Conservation (phyloP, 116 monocot genomes). For the Trichopus zeylanicus region DNA sequence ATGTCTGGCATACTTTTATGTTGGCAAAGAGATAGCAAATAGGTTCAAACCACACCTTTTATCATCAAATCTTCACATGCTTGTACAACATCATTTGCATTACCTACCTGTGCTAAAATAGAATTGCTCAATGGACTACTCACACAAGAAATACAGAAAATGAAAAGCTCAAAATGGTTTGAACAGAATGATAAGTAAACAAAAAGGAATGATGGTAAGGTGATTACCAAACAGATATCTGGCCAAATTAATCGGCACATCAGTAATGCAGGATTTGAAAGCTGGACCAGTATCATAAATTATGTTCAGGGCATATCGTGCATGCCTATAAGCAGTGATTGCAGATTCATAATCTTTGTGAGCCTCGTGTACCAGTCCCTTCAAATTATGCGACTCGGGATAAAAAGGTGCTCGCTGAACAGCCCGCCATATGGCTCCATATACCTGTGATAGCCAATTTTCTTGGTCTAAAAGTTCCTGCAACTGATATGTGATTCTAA, state of each 20-base stretch:
- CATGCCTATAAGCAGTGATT: constrained; percentile 46
- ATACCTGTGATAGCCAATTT: constrained; percentile 32
- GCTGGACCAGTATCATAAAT: constrained; percentile 8
- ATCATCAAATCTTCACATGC: constrained; percentile 68
- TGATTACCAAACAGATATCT: constrained; percentile 79
- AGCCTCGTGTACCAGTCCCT: constrained; percentile 80
- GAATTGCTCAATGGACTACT: not conserved
- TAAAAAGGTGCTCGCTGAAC: constrained; percentile 62
- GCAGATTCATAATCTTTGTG: constrained; percentile 61
- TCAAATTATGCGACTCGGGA: constrained; percentile 83
- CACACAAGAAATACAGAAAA: too few relatives aligned
- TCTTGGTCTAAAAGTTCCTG: not conserved
- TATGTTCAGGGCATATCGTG: constrained; percentile 39
- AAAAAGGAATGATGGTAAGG: not conserved
- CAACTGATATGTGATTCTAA: too few relatives aligned
- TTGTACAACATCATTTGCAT: constrained; percentile 45
- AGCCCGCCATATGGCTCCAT: constrained; percentile 69
- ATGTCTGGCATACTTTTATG: not conserved
- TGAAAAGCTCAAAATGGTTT: not conserved
- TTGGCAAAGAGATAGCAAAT: too few relatives aligned
- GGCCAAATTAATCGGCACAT: constrained; percentile 81
- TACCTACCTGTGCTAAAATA: constrained; percentile 57
- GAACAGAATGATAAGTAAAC: not conserved
- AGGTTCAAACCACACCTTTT: constrained; percentile 74
- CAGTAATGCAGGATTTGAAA: constrained; percentile 16